Percentiles rank a stretch among this genome's conserved stretches.
Evolutionary conservation across 352 stramenopile genomes (phyloP).

Genomic region (Phytophthora sojae): DNA sequence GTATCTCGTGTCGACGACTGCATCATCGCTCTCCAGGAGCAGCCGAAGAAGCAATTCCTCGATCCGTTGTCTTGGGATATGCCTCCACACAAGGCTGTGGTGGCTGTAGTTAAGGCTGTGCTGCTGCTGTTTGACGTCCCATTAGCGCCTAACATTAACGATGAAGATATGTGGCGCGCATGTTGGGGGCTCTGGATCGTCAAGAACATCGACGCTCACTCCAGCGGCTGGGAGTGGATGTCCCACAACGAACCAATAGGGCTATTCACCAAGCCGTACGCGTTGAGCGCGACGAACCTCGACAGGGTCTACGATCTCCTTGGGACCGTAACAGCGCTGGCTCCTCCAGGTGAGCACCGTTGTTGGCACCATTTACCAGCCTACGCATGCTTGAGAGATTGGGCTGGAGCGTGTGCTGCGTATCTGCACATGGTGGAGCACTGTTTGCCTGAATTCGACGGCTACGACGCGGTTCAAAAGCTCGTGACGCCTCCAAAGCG

Average conservation of each 20-base stretch:
- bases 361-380: conserved; percentile 69
- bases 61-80: conserved; percentile 73
- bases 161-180: conserved; percentile 52
- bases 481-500: conserved; percentile 56
- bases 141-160: conserved; percentile 11
- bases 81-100: conserved; percentile 45
- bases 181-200: conserved; percentile 77
- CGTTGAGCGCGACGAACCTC: conserved; percentile 48
- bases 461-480: conserved; percentile 48
- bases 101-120: conserved; percentile 60
- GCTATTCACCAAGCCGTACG: conserved; percentile 80
- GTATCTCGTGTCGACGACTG: conserved; percentile 67
- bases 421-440: conserved; percentile 71
- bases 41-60: conserved; percentile 66
- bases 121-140: conserved; percentile 67
- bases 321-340: conserved; percentile 16
- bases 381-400: conserved; percentile 60
- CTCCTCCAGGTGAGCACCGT: conserved; percentile 34
- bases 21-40: conserved; percentile 65
- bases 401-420: conserved; percentile 48
- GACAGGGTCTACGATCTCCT: conserved; percentile 47
- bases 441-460: conserved; percentile 53
- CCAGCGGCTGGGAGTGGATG: conserved; percentile 69
- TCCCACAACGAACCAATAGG: conserved; percentile 68
- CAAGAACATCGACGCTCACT: conserved; percentile 80